phyloP scores from a whole-genome alignment of 768 basidiomycete genomes.

The Xanthoconium stramineum region DNA sequence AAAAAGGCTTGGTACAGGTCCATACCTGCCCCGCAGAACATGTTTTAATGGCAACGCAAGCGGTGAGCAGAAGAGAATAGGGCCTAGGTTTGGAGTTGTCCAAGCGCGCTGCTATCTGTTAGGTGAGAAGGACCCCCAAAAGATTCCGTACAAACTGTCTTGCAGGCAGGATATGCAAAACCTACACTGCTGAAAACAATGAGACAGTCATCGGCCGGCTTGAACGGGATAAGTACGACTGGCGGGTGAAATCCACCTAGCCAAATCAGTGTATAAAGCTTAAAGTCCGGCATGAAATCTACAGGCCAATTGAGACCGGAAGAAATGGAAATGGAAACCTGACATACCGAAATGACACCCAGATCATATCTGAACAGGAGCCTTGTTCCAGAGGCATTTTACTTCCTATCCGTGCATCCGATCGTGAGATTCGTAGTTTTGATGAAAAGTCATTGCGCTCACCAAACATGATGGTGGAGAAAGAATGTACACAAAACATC shows the following conservation, averaged over 20 bases:
- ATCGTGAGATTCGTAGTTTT: neutral
- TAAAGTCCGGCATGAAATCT: constrained; percentile 81
- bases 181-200: constrained; percentile 67
- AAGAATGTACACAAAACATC: neutral
- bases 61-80: constrained; percentile 73
- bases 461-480: constrained; percentile 59
- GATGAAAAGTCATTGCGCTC: constrained; percentile 19
- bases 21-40: constrained; percentile 62
- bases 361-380: constrained; percentile 77
- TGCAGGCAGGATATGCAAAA: constrained; percentile 8
- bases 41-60: constrained; percentile 65
- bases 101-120: constrained; percentile 53
- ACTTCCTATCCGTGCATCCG: constrained; percentile 19
- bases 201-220: constrained; percentile 79
- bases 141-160: constrained; percentile 32
- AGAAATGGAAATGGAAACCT: neutral
- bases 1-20: neutral
- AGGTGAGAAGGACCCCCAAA: constrained; percentile 1
- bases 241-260: constrained; percentile 44
- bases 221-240: constrained; percentile 51
- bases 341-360: constrained; percentile 66
- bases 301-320: neutral
- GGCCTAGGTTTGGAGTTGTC: constrained; percentile 72
- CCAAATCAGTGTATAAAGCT: constrained; percentile 70
- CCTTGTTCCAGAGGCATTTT: constrained; percentile 32